These are phyloP conservation scores for Myriangium duriaei DNA, from an alignment of 2,329 filamentous ascomycete genomes.

Conservation along the genomic window DNA sequence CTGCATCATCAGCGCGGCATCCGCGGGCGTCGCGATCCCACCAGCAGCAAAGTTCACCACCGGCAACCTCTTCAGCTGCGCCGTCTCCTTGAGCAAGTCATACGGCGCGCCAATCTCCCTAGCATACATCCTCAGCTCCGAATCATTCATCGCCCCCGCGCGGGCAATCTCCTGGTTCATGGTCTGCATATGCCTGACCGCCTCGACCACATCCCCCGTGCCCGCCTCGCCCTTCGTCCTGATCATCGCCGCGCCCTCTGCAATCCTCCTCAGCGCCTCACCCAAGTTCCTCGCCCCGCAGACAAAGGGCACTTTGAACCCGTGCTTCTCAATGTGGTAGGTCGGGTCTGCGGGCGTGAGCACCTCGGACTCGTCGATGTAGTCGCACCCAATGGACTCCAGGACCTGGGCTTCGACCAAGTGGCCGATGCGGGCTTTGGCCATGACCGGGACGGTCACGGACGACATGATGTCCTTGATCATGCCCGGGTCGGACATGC, in stretches of 20 bases:
- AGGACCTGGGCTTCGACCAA: conserved; percentile 98
- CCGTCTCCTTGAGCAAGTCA: conserved; percentile 71
- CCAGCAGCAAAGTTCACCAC: conserved; percentile 97
- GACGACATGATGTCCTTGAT: conserved; percentile 91
- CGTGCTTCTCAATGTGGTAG: conserved; percentile 82
- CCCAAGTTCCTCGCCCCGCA: conserved; percentile 92
- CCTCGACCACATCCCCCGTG: conserved; percentile 93
- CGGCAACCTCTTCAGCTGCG: conserved; percentile 73
- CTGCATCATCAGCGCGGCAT: conserved; percentile 98
- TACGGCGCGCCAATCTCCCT: conserved; percentile 71
- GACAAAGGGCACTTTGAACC: conserved; percentile 78
- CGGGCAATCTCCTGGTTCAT: conserved; percentile 71
- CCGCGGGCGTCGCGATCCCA: conserved; percentile 97
- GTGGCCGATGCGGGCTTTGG: conserved; percentile 94
- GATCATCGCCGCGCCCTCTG: conserved; percentile 96
- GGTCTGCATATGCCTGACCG: conserved; percentile 88
- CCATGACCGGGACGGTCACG: conserved; percentile 98
- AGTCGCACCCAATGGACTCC: conserved; percentile 87
- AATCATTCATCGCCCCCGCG: conserved; percentile 53
- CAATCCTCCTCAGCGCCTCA: conserved; percentile 80
- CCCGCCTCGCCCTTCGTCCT: conserved; percentile 97
- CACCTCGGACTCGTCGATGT: conserved; percentile 97
- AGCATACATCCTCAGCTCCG: conserved; percentile 65
- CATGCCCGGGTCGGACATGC: conserved; percentile 91
- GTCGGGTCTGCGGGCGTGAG: conserved; percentile 84